phyloP scores from a whole-genome alignment of 192 early-diverging fungal genomes.

The Backusella luteola region DNA sequence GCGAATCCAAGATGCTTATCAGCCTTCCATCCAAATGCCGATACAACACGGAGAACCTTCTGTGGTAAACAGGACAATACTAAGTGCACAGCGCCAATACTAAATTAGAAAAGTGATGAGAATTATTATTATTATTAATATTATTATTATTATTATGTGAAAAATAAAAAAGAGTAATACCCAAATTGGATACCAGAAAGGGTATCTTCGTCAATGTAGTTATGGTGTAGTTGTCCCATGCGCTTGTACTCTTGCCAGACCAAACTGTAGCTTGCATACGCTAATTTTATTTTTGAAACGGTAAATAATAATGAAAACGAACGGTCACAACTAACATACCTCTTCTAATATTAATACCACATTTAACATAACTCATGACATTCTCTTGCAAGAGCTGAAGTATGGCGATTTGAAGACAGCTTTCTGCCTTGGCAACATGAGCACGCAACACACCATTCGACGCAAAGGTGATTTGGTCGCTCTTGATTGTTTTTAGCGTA shows the following conservation, averaged over 20 bases:
- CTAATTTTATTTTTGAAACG: background rate
- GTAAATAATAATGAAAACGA: background rate
- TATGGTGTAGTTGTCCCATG: conserved; percentile 35
- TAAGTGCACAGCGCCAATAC: conserved; percentile 40
- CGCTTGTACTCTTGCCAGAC: conserved; percentile 42
- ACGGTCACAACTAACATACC: conserved; percentile 28
- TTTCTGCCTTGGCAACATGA: conserved; percentile 49
- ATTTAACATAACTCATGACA: conserved; percentile 51
- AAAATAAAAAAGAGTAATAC: conserved; percentile 16
- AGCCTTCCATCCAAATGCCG: conserved; percentile 52
- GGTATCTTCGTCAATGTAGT: conserved; percentile 35
- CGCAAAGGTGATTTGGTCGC: conserved; percentile 30
- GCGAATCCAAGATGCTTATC: conserved; percentile 53
- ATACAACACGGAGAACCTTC: conserved; percentile 49
- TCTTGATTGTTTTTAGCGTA: conserved; percentile 4
- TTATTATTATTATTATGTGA: background rate
- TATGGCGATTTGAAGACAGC: conserved; percentile 45
- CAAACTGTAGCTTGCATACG: conserved; percentile 36
- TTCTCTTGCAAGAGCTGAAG: conserved; percentile 48
- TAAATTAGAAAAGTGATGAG: background rate
- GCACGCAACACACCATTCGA: conserved; percentile 53
- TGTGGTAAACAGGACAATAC: conserved; percentile 46
- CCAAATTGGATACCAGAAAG: conserved; percentile 41
- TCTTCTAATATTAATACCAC: conserved; percentile 50
- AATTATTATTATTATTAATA: background rate